A percentile compares a stretch with the other conserved stretches of the same genome.
Evolutionary conservation across 2,329 filamentous ascomycete species (phyloP).

Genomic region (Aureobasidium pullulans): DNA sequence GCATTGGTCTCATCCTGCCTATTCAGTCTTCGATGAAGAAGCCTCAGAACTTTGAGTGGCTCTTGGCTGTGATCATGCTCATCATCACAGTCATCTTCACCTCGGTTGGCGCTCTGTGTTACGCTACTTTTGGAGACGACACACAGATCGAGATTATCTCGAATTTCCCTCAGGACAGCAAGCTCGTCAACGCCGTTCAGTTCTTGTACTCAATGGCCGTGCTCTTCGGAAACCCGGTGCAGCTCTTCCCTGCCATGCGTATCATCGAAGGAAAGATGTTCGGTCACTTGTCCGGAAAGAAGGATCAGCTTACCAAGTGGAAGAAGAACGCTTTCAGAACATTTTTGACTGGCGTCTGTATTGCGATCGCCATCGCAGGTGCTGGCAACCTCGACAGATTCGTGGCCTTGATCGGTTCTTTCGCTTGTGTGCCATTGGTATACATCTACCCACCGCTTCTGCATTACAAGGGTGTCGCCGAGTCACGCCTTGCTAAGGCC

Average conservation of each 20-base stretch:
- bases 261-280: conserved; percentile 65
- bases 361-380: conserved; percentile 54
- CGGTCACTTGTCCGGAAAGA: conserved; percentile 59
- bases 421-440: conserved; percentile 67
- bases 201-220: conserved; percentile 68
- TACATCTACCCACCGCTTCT: conserved; percentile 69
- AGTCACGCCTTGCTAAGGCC: conserved; percentile 46
- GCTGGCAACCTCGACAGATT: conserved; percentile 67
- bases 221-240: conserved; percentile 65
- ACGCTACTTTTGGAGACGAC: conserved; percentile 62
- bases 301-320: conserved; percentile 60
- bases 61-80: conserved; percentile 63
- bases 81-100: conserved; percentile 68
- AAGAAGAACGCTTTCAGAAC: conserved; percentile 64
- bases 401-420: conserved; percentile 64
- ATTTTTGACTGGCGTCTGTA: conserved; percentile 50
- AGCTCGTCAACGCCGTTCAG: conserved; percentile 68
- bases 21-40: conserved; percentile 70
- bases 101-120: conserved; percentile 64
- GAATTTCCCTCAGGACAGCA: conserved; percentile 64
- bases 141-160: conserved; percentile 69
- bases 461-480: conserved; percentile 61
- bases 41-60: conserved; percentile 57
- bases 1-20: conserved; percentile 67
- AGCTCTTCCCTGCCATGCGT: conserved; percentile 65